A percentile compares a stretch with the other conserved stretches of the same genome.
Evolutionary conservation across 768 basidiomycete species (phyloP).

Genomic region (Cystoderma amianthinum): DNA sequence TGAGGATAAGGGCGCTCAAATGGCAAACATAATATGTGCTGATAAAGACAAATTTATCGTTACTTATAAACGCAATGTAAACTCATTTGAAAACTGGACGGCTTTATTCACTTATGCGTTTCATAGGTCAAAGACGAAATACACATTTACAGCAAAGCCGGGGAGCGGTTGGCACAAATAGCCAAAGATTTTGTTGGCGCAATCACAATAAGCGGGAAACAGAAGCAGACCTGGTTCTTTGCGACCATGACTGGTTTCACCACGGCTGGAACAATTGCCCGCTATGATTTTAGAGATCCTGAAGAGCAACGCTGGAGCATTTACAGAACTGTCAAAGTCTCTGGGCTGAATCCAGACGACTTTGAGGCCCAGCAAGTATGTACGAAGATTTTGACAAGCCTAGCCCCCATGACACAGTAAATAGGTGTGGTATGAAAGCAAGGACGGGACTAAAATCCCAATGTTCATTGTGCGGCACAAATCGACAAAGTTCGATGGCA

Average conservation of each 20-base stretch:
- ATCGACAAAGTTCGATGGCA: conserved; percentile 62
- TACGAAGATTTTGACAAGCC: not conserved
- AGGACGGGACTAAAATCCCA: conserved; percentile 75
- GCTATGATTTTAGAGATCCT: conserved; percentile 57
- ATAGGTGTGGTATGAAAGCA: conserved; percentile 72
- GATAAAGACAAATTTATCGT: conserved; percentile 51
- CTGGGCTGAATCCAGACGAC: conserved; percentile 57
- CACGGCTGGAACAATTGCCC: conserved; percentile 58
- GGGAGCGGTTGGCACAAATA: conserved; percentile 46
- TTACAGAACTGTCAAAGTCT: conserved; percentile 50
- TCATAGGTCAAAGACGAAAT: conserved; percentile 72
- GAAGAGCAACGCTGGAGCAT: conserved; percentile 45
- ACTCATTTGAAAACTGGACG: conserved; percentile 11
- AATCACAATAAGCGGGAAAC: conserved; percentile 40
- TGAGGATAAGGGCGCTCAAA: conserved; percentile 56
- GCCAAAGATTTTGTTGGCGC: conserved; percentile 65
- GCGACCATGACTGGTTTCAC: conserved; percentile 62
- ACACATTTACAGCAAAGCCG: conserved; percentile 57
- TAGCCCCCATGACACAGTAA: not conserved
- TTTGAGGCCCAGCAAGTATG: conserved; percentile 61
- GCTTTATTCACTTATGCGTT: not conserved
- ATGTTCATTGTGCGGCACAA: conserved; percentile 84
- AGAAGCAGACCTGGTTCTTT: conserved; percentile 57
- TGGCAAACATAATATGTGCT: conserved; percentile 41
- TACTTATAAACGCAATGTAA: conserved; percentile 67